Conservation (phyloP, 306 rosid genomes). For the Oemleria cerasiformis region DNA sequence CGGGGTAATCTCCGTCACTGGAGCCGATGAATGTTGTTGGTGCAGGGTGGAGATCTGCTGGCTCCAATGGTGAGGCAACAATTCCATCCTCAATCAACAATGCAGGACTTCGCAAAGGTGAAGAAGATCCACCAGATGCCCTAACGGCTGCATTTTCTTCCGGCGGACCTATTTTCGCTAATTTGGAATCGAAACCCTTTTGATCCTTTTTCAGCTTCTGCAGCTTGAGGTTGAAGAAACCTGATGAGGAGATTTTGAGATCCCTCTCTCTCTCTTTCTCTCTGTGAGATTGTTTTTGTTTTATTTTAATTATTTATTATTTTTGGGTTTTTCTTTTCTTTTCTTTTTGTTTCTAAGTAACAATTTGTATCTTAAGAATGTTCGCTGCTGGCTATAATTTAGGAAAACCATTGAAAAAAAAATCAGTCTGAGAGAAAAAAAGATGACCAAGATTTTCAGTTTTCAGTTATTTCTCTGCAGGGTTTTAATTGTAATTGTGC, state of each 20-base stretch:
- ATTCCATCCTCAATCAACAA: conserved; percentile 7
- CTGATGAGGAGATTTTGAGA: conserved; percentile 8
- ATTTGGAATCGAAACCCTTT: conserved; percentile 19
- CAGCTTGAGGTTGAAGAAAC: conserved; percentile 11
- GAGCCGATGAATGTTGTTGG: conserved; percentile 43
- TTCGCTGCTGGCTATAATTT: conserved; percentile 38
- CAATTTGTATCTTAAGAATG: conserved; percentile 2
- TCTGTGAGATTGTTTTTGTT: background rate
- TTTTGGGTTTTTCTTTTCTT: background rate
- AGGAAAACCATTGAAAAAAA: conserved; percentile 40
- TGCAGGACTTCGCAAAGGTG: conserved; percentile 1
- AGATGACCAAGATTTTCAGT: conserved; percentile 36
- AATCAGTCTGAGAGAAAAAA: conserved; percentile 15
- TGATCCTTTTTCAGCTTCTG: background rate
- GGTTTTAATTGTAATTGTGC: background rate
- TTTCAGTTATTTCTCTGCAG: conserved; percentile 19
- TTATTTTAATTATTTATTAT: background rate
- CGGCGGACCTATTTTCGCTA: conserved; percentile 38
- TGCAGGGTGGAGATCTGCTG: conserved; percentile 49
- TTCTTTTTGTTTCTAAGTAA: background rate
- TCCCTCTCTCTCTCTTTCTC: background rate
- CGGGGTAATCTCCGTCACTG: conserved; percentile 43
- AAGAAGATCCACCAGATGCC: conserved; percentile 27
- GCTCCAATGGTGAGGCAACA: background rate
- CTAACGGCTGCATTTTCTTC: conserved; percentile 3